Evolutionary conservation across 2,329 filamentous ascomycete species (phyloP).

Genomic region (Onygenales sp.): DNA sequence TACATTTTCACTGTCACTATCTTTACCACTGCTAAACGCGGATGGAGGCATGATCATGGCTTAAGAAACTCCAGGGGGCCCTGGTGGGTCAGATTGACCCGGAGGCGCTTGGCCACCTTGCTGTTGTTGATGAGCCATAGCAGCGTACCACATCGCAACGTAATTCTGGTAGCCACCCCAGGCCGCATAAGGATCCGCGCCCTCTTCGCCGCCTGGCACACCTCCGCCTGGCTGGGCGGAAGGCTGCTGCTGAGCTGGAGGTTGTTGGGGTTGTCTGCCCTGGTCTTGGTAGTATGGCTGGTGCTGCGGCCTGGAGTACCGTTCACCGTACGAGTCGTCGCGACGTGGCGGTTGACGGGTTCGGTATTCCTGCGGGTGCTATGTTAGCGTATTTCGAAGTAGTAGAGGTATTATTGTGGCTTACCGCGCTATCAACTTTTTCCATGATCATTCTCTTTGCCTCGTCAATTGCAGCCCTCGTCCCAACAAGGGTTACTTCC

Average conservation of each 20-base stretch:
- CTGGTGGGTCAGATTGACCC: constrained; percentile 19
- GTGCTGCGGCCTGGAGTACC: constrained; percentile 39
- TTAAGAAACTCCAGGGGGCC: constrained; percentile 15
- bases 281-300: constrained; percentile 12
- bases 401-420: constrained; percentile 24
- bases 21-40: no score
- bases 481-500: constrained; percentile 77
- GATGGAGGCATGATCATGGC: no score
- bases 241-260: constrained; percentile 44
- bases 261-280: constrained; percentile 33
- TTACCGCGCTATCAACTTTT: constrained; percentile 81
- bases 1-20: no score
- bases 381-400: background rate
- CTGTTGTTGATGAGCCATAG: constrained; percentile 44
- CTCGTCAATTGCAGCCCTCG: constrained; percentile 63
- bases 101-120: constrained; percentile 4
- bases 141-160: constrained; percentile 71
- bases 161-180: constrained; percentile 81
- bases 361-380: constrained; percentile 28
- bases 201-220: constrained; percentile 29
- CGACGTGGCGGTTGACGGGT: constrained; percentile 26
- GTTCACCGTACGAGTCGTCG: constrained; percentile 23
- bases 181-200: constrained; percentile 62
- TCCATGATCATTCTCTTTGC: constrained; percentile 83
- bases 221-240: constrained; percentile 1